Conservation (phyloP, 352 stramenopile genomes). For the Globisporangium orthogonon region DNA sequence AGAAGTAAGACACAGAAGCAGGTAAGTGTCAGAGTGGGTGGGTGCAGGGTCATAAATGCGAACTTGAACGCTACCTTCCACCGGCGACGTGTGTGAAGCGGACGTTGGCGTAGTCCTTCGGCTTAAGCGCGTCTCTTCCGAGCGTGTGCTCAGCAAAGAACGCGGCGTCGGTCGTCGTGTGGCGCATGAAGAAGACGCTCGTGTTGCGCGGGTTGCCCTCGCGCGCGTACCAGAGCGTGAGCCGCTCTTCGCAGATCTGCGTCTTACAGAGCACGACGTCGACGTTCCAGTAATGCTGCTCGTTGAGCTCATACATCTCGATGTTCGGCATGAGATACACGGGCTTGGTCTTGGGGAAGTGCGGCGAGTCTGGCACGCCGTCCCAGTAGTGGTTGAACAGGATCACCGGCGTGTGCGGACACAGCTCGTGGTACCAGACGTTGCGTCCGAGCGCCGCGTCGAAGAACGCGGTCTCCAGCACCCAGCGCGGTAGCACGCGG, state of each 20-base stretch:
- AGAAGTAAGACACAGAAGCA: conserved; percentile 3
- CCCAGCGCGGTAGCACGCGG: conserved; percentile 41
- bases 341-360: conserved; percentile 29
- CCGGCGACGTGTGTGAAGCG: conserved; percentile 29
- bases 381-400: conserved; percentile 65
- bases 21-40: neutral
- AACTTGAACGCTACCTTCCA: no score
- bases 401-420: conserved; percentile 37
- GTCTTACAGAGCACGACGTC: conserved; percentile 51
- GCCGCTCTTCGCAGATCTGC: conserved; percentile 25
- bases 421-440: conserved; percentile 49
- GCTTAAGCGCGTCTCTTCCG: conserved; percentile 12
- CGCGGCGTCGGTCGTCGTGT: conserved; percentile 51
- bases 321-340: conserved; percentile 50
- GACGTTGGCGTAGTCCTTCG: conserved; percentile 29
- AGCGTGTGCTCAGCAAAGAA: conserved; percentile 20
- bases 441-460: conserved; percentile 17
- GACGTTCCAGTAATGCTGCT: conserved; percentile 27
- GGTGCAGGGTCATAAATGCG: no score
- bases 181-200: conserved; percentile 46
- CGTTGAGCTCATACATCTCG: conserved; percentile 39
- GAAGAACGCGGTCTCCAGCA: conserved; percentile 27
- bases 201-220: conserved; percentile 47
- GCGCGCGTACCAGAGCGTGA: conserved; percentile 47
- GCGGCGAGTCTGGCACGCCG: conserved; percentile 12